phyloP scores from a whole-genome alignment of 1,284 basidiomycete genomes.

The Apiotrichum gamsii region DNA sequence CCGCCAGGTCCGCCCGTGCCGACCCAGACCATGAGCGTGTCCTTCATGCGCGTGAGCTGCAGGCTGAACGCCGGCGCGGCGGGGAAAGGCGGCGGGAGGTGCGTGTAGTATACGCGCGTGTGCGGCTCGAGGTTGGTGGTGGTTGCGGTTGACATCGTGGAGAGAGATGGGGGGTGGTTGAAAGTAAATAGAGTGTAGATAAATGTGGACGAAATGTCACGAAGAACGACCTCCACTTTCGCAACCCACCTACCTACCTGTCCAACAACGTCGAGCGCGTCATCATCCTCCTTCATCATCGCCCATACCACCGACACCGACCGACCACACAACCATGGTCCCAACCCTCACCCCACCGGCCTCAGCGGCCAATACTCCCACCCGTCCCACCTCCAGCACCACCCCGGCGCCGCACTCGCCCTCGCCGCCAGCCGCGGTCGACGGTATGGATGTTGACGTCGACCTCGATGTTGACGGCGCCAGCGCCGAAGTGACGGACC shows the following conservation, averaged over 20 bases:
- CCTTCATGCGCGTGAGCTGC: conserved; percentile 62
- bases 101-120: conserved; percentile 29
- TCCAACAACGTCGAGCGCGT: background rate
- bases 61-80: conserved; percentile 57
- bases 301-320: no score
- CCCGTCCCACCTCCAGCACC: no score
- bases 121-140: conserved; percentile 11
- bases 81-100: conserved; percentile 32
- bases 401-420: conserved; percentile 1
- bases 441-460: no score
- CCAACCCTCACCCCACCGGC: conserved; percentile 25
- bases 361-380: conserved; percentile 26
- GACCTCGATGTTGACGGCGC: background rate
- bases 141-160: background rate
- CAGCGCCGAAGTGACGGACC: background rate
- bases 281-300: background rate
- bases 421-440: background rate
- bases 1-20: conserved; percentile 52
- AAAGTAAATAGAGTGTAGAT: background rate
- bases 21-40: conserved; percentile 77
- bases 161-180: background rate
- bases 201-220: background rate
- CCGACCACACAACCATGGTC: background rate
- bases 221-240: background rate
- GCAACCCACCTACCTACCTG: no score